Evolutionary conservation across 2,329 filamentous ascomycete species (phyloP).

Genomic region (Cordyceps fumosorosea): DNA sequence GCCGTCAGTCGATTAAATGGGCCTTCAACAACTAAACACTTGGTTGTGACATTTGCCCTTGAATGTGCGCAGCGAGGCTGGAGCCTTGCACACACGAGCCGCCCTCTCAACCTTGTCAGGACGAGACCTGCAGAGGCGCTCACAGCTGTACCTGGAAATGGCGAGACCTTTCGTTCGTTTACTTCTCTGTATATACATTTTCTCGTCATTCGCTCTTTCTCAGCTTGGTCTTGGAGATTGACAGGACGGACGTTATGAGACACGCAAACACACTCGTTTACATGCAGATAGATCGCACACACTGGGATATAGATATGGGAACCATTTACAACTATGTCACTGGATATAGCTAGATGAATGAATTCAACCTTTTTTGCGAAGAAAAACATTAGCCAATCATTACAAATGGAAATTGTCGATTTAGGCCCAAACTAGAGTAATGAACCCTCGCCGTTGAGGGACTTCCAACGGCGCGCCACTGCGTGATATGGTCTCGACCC

Average conservation of each 20-base stretch:
- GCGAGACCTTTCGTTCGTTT: constrained; percentile 1
- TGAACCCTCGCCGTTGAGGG: no score
- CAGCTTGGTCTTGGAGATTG: constrained; percentile 4
- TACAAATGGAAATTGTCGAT: no score
- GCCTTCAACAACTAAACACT: constrained; percentile 36
- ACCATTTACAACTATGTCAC: neutral
- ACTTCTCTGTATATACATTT: constrained; percentile 6
- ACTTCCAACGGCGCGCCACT: no score
- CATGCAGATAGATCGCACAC: neutral
- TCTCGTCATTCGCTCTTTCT: constrained; percentile 3
- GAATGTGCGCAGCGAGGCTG: constrained; percentile 8
- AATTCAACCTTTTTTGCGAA: neutral
- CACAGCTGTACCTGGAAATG: neutral
- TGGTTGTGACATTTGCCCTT: neutral
- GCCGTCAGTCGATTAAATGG: constrained; percentile 39
- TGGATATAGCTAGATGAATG: constrained; percentile 1
- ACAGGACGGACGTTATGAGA: neutral
- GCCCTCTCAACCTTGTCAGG: constrained; percentile 10
- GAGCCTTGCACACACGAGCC: neutral
- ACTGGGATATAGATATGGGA: neutral
- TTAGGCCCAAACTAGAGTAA: no score
- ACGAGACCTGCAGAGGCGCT: constrained; percentile 9
- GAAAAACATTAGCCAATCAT: no score
- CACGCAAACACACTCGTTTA: neutral
- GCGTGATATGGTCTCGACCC: no score